Evolutionary conservation across 2,329 filamentous ascomycete species (phyloP), one percentile per base, ranked within the genome.

Genomic region (Macrophomina tecta): DNA sequence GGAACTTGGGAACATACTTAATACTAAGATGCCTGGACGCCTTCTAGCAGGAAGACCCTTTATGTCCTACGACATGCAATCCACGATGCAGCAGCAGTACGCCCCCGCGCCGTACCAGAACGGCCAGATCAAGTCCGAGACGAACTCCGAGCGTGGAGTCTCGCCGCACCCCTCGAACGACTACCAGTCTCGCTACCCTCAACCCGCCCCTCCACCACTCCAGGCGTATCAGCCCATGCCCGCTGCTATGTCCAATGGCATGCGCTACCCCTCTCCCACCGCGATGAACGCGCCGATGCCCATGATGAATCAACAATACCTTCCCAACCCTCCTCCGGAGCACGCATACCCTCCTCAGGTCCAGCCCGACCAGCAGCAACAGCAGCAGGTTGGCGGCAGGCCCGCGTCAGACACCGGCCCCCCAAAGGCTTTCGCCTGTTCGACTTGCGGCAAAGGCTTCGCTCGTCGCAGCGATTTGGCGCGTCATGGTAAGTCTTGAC

Each of bases 381-480:
- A 77, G 40, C 77, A 77, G 42, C 75, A 75, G 65, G 68, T 74
- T 55, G 77, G 79, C 72, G 75, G 79, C 63, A 80, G 81, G 70
- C 78, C 78, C 68, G 78, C 76, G 73, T 81, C 74, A 69, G 82
- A 80, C 72, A 75, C 82, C 78, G 76, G 84, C 72, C 83, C 86
- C 36, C 85, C 87, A 11, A 91, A 97, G 81, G 89, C 92, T 1
- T 97, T 95, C 75, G 90, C 93, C 28, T 99, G 95, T 81, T 91
- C 89, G 70, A 94, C 91, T 3, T 99, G 95, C 78, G 87, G 86
- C 67, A 98, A 98, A 80, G 91, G 91, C 30, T 99, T 99, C 77
- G 95, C 95, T 63, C 86, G 95, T 74, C 87, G 95, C 71, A 98
- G 94, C 80, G 95, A 99, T 81, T 87, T 98, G 62, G 93, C 94